phyloP scores from a whole-genome alignment of 192 early-diverging fungal genomes.

The Funneliformis mosseae region DNA sequence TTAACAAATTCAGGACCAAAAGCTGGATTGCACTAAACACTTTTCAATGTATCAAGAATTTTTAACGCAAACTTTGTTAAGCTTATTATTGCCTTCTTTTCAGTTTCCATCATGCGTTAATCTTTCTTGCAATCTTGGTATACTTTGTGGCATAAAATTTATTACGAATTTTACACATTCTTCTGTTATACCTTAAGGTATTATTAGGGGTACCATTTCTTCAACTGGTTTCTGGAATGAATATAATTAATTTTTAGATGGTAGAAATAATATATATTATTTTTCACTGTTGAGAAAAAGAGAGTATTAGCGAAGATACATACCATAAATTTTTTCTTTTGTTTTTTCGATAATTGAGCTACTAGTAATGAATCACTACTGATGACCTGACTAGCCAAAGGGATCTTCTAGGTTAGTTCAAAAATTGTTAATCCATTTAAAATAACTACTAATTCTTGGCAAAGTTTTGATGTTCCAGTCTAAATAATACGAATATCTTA shows the following conservation, averaged over 20 bases:
- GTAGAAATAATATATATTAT: too few species aligned
- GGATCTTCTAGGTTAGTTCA: neutral
- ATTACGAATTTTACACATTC: slow-evolving; percentile 5
- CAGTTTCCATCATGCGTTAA: neutral
- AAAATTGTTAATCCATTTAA: neutral
- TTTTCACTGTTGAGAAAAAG: neutral
- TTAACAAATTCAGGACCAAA: slow-evolving; percentile 5
- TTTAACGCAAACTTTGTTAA: neutral
- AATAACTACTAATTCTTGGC: neutral
- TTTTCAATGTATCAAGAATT: slow-evolving; percentile 6
- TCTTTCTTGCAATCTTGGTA: neutral
- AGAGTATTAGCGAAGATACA: neutral
- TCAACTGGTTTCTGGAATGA: neutral
- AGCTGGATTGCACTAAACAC: slow-evolving; percentile 8
- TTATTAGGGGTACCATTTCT: neutral
- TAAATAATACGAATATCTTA: neutral
- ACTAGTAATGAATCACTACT: neutral
- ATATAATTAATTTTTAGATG: neutral
- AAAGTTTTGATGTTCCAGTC: neutral
- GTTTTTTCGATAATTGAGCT: slow-evolving; percentile 1
- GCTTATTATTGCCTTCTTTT: neutral
- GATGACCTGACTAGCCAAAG: slow-evolving; percentile 4
- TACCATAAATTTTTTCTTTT: slow-evolving; percentile 11
- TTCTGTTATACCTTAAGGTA: neutral
- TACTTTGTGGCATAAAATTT: neutral